Conservation (phyloP, 2,329 filamentous ascomycete species). For the Hyphodiscus sp. region DNA sequence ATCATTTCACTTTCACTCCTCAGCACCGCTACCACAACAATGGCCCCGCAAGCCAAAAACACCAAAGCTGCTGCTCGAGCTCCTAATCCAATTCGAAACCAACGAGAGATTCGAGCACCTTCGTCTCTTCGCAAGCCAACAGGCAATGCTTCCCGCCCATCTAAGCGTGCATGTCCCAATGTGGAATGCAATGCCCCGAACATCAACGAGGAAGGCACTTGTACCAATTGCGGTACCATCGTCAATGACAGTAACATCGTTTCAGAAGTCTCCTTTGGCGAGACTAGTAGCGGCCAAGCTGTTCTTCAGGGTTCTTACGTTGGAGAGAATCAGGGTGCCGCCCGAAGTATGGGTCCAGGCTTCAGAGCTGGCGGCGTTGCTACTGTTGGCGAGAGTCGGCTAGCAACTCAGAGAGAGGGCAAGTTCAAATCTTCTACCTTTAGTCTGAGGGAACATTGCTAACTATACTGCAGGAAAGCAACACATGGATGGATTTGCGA, state of each 20-base stretch:
- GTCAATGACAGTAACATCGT: slow-evolving; percentile 86
- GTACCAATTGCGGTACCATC: slow-evolving; percentile 77
- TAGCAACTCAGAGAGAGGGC: slow-evolving; percentile 39
- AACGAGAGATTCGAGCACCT: slow-evolving; percentile 16
- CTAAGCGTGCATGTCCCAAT: slow-evolving; percentile 44
- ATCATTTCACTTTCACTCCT: background rate
- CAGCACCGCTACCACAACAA: slow-evolving; percentile 3
- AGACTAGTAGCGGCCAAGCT: slow-evolving; percentile 77
- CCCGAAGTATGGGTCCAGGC: slow-evolving; percentile 50
- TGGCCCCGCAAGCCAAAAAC: slow-evolving; percentile 5
- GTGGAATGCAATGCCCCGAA: slow-evolving; percentile 54
- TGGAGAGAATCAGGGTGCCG: slow-evolving; percentile 67
- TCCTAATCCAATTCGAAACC: slow-evolving; percentile 18
- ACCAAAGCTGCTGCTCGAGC: background rate
- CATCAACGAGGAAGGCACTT: slow-evolving; percentile 57
- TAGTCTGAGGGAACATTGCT: background rate
- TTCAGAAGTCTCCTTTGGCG: slow-evolving; percentile 84
- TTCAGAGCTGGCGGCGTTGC: slow-evolving; percentile 53
- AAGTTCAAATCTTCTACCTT: slow-evolving; percentile 4
- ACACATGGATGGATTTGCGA: slow-evolving; percentile 56
- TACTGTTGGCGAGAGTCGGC: slow-evolving; percentile 53
- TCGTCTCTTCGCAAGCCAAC: slow-evolving; percentile 18
- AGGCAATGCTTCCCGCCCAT: slow-evolving; percentile 9
- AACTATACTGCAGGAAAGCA: slow-evolving; percentile 31
- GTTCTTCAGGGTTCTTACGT: slow-evolving; percentile 88